Evolutionary conservation across 2,329 filamentous ascomycete genomes (phyloP), one percentile per base, ranked within the genome.

Genomic region (Penicillium nordicum): DNA sequence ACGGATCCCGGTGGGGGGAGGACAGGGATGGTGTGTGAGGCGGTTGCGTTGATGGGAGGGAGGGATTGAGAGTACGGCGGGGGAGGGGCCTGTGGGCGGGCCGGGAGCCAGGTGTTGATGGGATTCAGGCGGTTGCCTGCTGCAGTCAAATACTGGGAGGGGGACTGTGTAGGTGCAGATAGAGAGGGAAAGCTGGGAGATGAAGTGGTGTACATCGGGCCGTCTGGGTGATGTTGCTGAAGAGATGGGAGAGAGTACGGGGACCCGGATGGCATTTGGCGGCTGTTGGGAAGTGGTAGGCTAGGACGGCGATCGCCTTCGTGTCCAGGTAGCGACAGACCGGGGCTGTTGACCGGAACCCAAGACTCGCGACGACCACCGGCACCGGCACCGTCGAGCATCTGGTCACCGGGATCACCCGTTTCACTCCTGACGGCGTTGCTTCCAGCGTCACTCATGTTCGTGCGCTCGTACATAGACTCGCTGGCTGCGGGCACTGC

Each of bases 361-460:
- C 74, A 76, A 4, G 74, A 74, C 47, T 76, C 74, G n/a, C 74
- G 73, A 42, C 73, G 71, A 18, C 64, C 67, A 30, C 66, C 61
- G 12, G 64, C 67, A 30, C 66, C 61, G 12, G 64, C 67, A 10
- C 72, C 68, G 21, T 73, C 72, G 12, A 67, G 55, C 25, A 63
- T 56, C 34, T 62, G 60, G 6, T 75, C 74, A 9, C 61, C 48
- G 7, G 56, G 57, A 14, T 74, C 73, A 1, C 72, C 72, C 1
- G 72, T 58, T 21, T 76, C 73, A 42, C 74, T 76, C 52, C 73
- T 72, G n/a, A 76, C 71, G 3, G 72, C 69, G 44, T 73, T 74
- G 64, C 74, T 77, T 21, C 72, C 72, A 8, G 72, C 67, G 43
- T 77, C 74, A 43, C 74, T 77, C 43, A 70, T 55, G 47, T 69